Evolutionary conservation across 208 protist species (phyloP).

Genomic region (Endotrypanum monterogeii): DNA sequence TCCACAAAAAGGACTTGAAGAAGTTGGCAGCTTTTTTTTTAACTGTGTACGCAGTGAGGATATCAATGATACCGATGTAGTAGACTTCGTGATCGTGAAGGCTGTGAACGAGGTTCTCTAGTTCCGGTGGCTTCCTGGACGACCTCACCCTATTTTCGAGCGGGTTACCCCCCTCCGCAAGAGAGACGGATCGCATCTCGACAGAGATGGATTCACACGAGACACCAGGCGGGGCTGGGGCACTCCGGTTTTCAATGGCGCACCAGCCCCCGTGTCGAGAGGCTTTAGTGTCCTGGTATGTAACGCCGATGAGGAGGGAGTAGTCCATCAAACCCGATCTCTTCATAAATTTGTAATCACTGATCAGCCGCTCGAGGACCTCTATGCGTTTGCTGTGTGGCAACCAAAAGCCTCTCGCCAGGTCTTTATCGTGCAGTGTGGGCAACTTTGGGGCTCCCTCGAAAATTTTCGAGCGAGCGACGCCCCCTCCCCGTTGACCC

Average conservation of each 20-base stretch:
- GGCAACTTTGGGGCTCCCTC: conserved; percentile 43
- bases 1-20: conserved; percentile 88
- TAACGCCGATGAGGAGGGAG: conserved; percentile 83
- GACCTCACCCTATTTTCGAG: background rate
- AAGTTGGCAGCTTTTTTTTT: conserved; percentile 89
- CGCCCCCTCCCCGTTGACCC: background rate
- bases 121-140: conserved; percentile 28
- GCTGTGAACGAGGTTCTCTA: conserved; percentile 58
- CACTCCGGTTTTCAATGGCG: conserved; percentile 54
- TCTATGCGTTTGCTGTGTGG: conserved; percentile 38
- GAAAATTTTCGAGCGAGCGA: conserved; percentile 33
- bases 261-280: conserved; percentile 42
- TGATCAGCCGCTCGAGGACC: conserved; percentile 53
- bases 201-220: conserved; percentile 1
- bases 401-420: conserved; percentile 82
- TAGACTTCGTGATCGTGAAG: conserved; percentile 78
- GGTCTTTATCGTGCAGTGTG: conserved; percentile 84
- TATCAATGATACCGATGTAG: conserved; percentile 90
- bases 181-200: conserved; percentile 21
- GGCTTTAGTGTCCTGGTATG: conserved; percentile 63
- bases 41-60: conserved; percentile 76
- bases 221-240: conserved; percentile 3
- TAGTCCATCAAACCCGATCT: conserved; percentile 81
- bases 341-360: conserved; percentile 69
- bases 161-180: background rate